Percentiles rank a stretch among this genome's conserved stretches.
Conservation (phyloP, 2,329 filamentous ascomycete genomes). For the Aspergillus piperis region DNA sequence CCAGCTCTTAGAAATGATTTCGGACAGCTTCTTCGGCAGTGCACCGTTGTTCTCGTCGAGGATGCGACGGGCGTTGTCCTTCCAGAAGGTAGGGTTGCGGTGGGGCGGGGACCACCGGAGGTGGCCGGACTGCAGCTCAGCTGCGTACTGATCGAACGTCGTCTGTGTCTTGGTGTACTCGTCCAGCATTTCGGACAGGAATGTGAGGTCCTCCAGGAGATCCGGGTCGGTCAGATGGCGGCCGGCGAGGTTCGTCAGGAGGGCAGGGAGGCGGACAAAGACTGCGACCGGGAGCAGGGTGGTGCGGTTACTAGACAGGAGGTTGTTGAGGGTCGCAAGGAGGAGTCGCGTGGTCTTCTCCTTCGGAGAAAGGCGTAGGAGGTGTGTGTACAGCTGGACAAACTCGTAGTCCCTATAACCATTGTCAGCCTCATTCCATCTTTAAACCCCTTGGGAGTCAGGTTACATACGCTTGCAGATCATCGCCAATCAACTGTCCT, state of each 20-base stretch:
- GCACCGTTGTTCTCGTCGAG: constrained; percentile 79
- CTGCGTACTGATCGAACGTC: constrained; percentile 70
- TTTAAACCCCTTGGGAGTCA: background rate
- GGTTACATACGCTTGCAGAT: constrained; percentile 62
- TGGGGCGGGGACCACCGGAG: constrained; percentile 92
- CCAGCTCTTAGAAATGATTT: constrained; percentile 79
- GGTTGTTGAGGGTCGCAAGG: constrained; percentile 84
- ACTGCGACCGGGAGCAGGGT: constrained; percentile 78
- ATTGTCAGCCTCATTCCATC: constrained; percentile 10
- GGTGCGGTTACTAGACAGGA: constrained; percentile 72
- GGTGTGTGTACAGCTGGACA: constrained; percentile 85
- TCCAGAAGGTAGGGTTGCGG: constrained; percentile 83
- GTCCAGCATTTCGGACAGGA: constrained; percentile 68
- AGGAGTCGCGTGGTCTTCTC: constrained; percentile 95
- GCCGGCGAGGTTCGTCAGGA: constrained; percentile 59
- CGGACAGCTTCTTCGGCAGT: constrained; percentile 76
- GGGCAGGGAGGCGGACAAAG: constrained; percentile 73
- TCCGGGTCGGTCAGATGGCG: constrained; percentile 54
- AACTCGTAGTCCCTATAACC: constrained; percentile 80
- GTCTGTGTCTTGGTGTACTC: constrained; percentile 76
- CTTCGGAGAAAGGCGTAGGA: constrained; percentile 89
- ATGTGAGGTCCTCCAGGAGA: constrained; percentile 51
- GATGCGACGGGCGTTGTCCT: constrained; percentile 84
- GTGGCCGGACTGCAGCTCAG: constrained; percentile 82
- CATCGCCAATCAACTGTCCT: constrained; percentile 67